Conservation (phyloP, 805 yeast species). For the Kazachstania taianensis region DNA sequence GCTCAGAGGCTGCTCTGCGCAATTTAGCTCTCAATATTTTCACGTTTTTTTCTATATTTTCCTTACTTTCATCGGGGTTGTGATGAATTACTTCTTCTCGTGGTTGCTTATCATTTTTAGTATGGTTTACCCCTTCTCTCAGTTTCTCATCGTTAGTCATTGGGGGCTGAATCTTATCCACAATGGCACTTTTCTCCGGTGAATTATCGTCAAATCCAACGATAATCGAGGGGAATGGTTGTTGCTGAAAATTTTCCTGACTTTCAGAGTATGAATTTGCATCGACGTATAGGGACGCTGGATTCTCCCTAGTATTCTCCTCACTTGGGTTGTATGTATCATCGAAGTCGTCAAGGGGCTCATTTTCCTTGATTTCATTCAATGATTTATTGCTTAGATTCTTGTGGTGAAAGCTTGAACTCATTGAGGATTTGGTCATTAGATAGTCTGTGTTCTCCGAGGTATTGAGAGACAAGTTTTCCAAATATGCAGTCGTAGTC, state of each 20-base stretch:
- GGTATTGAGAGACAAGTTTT: too few species aligned
- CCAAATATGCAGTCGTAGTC: too few species aligned
- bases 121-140: background rate
- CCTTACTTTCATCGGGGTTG: too few species aligned
- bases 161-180: background rate
- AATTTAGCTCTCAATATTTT: background rate
- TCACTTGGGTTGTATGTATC: background rate
- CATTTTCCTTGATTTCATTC: slow-evolving; percentile 29
- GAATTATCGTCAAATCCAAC: slow-evolving; percentile 14
- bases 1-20: slow-evolving; percentile 1
- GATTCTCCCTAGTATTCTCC: background rate
- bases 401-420: slow-evolving; percentile 1
- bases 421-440: slow-evolving; percentile 1
- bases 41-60: background rate
- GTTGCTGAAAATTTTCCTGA: slow-evolving; percentile 5
- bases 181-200: background rate
- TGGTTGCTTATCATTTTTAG: background rate
- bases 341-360: slow-evolving; percentile 10
- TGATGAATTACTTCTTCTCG: background rate
- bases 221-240: slow-evolving; percentile 19
- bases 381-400: slow-evolving; percentile 23
- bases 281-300: background rate
- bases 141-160: too few species aligned
- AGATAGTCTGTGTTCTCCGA: too few species aligned
- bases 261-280: background rate